Evolutionary conservation across 106 monocot species (phyloP).

Genomic region (Acorus gramineus): DNA sequence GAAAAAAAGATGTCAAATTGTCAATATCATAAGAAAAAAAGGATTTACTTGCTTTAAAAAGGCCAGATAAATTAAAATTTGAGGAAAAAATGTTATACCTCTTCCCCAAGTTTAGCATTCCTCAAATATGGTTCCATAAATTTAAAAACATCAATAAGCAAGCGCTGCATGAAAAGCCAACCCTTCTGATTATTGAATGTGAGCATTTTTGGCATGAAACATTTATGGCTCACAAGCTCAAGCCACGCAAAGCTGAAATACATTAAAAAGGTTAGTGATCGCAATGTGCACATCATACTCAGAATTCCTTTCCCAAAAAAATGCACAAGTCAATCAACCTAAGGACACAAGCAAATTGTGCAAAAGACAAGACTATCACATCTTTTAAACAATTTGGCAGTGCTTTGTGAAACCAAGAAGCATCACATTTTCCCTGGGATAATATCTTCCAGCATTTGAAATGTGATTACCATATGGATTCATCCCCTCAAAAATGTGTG

Average conservation of each 20-base stretch:
- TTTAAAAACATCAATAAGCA: constrained; percentile 86
- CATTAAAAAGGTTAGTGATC: neutral
- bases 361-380: neutral
- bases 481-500: no score
- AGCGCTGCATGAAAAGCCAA: constrained; percentile 82
- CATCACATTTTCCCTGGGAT: no score
- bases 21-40: neutral
- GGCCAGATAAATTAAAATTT: neutral
- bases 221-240: constrained; percentile 88
- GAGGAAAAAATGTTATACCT: constrained; percentile 34
- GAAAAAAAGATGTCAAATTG: neutral
- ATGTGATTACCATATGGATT: no score
- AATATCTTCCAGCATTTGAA: no score
- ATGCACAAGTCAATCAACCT: neutral
- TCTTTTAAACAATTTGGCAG: neutral
- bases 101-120: constrained; percentile 69
- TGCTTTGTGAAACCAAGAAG: no score
- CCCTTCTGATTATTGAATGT: constrained; percentile 63
- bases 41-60: no score
- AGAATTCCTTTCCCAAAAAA: neutral
- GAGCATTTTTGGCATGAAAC: constrained; percentile 88
- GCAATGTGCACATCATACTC: neutral
- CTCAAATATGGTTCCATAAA: constrained; percentile 94
- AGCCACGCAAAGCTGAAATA: constrained; percentile 92
- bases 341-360: neutral